Percentiles rank a stretch among this genome's conserved stretches.
phyloP scores from a whole-genome alignment of 2,329 filamentous ascomycete species.

The Colletotrichum sp. region DNA sequence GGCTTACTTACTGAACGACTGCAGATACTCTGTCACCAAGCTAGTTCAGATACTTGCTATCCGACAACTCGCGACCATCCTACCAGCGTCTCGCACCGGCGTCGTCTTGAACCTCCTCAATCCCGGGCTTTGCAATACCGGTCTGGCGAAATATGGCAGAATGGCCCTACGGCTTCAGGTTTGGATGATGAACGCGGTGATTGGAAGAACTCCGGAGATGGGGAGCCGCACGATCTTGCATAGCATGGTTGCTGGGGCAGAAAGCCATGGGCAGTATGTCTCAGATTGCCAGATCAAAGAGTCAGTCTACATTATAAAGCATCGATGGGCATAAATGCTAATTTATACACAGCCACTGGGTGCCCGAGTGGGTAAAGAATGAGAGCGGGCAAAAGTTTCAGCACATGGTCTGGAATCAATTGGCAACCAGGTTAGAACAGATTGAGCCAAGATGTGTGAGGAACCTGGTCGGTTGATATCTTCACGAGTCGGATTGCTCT shows the following conservation, averaged over 20 bases:
- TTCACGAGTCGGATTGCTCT: fast-evolving
- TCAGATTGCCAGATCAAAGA: neutral
- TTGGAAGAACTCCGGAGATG: neutral
- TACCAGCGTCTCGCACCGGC: neutral
- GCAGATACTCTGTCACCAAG: neutral
- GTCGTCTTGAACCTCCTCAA: neutral
- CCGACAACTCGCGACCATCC: neutral
- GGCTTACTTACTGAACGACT: neutral
- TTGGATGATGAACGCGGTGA: neutral
- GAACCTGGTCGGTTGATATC: neutral
- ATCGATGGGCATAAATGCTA: fast-evolving
- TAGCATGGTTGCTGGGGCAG: neutral
- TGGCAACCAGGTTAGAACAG: neutral
- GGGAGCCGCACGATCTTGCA: neutral
- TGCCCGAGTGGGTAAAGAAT: neutral
- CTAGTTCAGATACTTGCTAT: neutral
- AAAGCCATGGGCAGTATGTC: neutral
- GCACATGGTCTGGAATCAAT: neutral
- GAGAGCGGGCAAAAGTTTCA: neutral
- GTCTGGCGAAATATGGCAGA: neutral
- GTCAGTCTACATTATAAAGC: neutral
- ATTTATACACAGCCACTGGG: neutral
- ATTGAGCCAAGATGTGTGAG: neutral
- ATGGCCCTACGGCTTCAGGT: neutral
- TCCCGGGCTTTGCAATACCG: neutral